Evolutionary conservation across 2,329 filamentous ascomycete species (phyloP), one percentile per base, ranked within the genome.

Genomic region (Trichoderma hamatum): DNA sequence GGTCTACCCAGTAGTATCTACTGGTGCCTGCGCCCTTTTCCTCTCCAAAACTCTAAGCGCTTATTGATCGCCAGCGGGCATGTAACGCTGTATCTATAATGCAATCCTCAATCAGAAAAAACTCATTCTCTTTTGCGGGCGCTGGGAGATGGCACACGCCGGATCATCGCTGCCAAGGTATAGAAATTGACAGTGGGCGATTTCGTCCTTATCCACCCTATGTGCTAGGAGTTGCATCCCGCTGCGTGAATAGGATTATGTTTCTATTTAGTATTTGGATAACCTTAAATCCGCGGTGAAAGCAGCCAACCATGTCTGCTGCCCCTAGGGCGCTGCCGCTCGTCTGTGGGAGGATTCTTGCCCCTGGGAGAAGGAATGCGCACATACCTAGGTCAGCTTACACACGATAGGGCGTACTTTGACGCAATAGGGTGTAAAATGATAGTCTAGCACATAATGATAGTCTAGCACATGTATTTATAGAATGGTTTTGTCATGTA

Each of bases 251-350:
- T 43, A 24, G 36, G 26, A 49, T 56, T 30, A 26, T 28, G 36
- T 13, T 43, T n/a, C 32, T 14, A 30, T 64, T 64, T 9, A 21
- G 52, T 58, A 43, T 46, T 24, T 34, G 19, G 28, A 36, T 58
- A 66, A 66, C 63, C 63, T 66, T 66, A 66, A 58, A 49, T 66
- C n/a, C 14, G 46, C 21, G 36, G 14, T 10, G 46, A 46, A 19
- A 10, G 26, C 19, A 46, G 46, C 59, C 26, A 62, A 51, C 59
- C 39, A 32, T 28, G 10, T 14, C 16, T 34, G 24, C 34, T 56
- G 4, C 21, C 26, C 26, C 55, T 24, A 28, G n/a, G 36, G 5
- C 28, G 6, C 60, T 21, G 34, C 16, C 61, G 34, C 36, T 26
- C n/a, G 36, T 30, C 26, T 39, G 34, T 39, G 32, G 13, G 16